Base-by-base conservation (phyloP, 768 basidiomycete genomes). In the Cystofilobasidium bisporidii region DNA sequence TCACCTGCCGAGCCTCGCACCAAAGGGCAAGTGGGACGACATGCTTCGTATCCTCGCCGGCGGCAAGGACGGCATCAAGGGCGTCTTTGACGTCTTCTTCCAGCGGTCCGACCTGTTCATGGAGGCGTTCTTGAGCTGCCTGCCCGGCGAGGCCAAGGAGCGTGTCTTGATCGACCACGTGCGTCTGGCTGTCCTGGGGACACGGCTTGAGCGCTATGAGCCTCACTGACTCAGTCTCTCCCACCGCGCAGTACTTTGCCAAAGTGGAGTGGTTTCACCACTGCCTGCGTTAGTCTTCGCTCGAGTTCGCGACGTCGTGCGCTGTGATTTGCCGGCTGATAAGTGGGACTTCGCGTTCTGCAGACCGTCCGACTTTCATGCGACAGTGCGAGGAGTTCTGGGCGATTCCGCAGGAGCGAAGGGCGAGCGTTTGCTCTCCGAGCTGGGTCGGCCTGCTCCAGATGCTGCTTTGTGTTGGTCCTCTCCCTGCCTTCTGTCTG, bases 1-100 rank as follows among this genome's bases (percentile, higher is more conserved):
- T 20, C 3, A 38, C 26, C 32, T 26, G 38, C 26, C 2, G 12
- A 48, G 93, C 57, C 94, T 97, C 75, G 80, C 80, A 72, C 94
- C 97, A 75, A 99, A 98, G 77, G 91, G 97, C 72, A 94, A 99
- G 76, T 99, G 96, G 96, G 96, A 99, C 5, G 43, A 36, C 79
- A 87, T 90, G 9, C 83, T 88, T 72, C 98, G 98, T 81, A 99
- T 99, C 73, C 85, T 99, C 24, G 94, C 94, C 30, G 91, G 87
- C 3, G 73, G 97, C 65, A 73, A 80, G 3, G 79, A 83, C 32
- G 81, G 81, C 59, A 71, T 75, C 10, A 83, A 82, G 65, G 48
- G 26, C 20, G 40, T 67, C 15, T 67, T 67, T 26, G 48, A 50
- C 15, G 43, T 53, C 18, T 67, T 67, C 32, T 67, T 67, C 24